Conservation (phyloP, 352 stramenopile genomes). For the Phytophthora nicotianae region DNA sequence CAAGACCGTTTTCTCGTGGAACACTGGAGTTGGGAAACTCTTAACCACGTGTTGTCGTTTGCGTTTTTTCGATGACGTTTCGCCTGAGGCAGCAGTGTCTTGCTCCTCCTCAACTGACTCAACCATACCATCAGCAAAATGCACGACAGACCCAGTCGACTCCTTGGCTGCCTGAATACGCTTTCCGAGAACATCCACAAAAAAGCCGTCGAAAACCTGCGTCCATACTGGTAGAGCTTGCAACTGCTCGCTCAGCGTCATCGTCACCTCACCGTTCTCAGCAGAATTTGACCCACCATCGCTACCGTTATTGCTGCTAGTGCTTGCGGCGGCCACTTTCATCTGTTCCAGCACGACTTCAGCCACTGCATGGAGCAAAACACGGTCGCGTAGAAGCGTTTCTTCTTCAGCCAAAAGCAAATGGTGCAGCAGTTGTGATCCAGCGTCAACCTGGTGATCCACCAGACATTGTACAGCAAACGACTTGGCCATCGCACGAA, state of each 20-base stretch:
- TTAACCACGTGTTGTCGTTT: slow-evolving; percentile 38
- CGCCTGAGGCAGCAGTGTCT: slow-evolving; percentile 6
- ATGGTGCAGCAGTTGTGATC: slow-evolving; percentile 56
- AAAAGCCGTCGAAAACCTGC: slow-evolving; percentile 66
- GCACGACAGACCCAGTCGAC: slow-evolving; percentile 33
- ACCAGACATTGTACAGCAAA: slow-evolving; percentile 74
- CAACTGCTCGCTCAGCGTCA: slow-evolving; percentile 50
- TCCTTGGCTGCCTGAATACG: slow-evolving; percentile 39
- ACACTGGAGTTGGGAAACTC: slow-evolving; percentile 56
- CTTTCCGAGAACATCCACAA: slow-evolving; percentile 48
- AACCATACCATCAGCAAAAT: slow-evolving; percentile 41
- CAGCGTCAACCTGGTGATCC: slow-evolving; percentile 62
- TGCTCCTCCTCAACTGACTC: slow-evolving; percentile 31
- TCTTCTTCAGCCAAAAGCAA: slow-evolving; percentile 69
- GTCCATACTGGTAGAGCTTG: slow-evolving; percentile 59
- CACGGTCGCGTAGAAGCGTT: slow-evolving; percentile 66
- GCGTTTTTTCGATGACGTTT: slow-evolving; percentile 34
- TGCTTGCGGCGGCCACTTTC: slow-evolving; percentile 38
- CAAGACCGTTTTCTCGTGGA: slow-evolving; percentile 73
- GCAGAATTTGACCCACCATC: slow-evolving; percentile 28
- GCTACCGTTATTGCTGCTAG: slow-evolving; percentile 18
- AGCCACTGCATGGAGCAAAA: slow-evolving; percentile 74
- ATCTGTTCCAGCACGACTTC: slow-evolving; percentile 67
- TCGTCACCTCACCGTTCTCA: slow-evolving; percentile 41
- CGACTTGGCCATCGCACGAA: slow-evolving; percentile 68